Evolutionary conservation across 176 grass and related monocot species (phyloP), one percentile per base, ranked within the genome.

Genomic region (Oryza meridionalis): DNA sequence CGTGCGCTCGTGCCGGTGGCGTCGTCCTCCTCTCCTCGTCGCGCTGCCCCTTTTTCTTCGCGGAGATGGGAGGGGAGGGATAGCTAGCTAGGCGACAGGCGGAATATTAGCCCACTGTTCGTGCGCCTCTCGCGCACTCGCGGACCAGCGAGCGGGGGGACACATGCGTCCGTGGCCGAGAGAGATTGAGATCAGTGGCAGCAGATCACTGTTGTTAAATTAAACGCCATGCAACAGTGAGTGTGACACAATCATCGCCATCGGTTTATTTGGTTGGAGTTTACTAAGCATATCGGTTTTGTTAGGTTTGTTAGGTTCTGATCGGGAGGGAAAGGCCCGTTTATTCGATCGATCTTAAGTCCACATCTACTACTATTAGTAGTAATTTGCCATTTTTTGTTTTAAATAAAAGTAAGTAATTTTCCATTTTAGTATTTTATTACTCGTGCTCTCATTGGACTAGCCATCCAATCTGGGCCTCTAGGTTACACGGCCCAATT

Each of bases 41-140:
- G 11, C 13, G 46, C 13, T 49, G 15, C 10, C 11, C 24, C 24
- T 17, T 53, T 17, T 53, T 24, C 19, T 11, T 24, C 55, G 55
- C 19, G 19, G 55, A 59, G 19, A 49, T 15, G 50, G 50, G 3
- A 13, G 6, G 49, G 15, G 50, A 53, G 50, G 49, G 1, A 35
- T 35, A 35, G 33, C 4, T 10, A 12, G 35, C 32, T 31, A 61
- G 73, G 74, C 49, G 74, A 71, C 86, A 88, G 4, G 43, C 17
- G 31, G 86, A 88, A 83, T 83, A 72, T 83, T 77, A 61, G 67
- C 74, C 73, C 61, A 71, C 50, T 27, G 44, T 51, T 33, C 53
- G 66, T 72, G 19, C 4, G 58, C 12, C 75, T 1, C 72, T 76
- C 47, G 72, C 33, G 33, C 33, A 33, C 33, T 33, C 79, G 75